phyloP scores from a whole-genome alignment of 169 alveolate species.

The Neospora caninum region DNA sequence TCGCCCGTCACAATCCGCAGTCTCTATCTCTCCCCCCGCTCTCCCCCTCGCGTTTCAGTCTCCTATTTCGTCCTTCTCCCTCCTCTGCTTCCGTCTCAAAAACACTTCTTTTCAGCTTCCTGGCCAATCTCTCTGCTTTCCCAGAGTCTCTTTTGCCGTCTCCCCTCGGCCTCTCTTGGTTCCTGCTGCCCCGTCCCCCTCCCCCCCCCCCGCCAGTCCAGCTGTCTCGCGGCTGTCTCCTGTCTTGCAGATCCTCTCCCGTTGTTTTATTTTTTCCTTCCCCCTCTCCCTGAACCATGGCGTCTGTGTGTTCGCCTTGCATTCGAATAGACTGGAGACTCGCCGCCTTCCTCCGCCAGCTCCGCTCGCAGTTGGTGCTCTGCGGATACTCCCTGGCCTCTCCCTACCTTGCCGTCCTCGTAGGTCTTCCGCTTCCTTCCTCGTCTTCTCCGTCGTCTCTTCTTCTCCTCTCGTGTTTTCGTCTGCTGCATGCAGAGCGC shows the following conservation, averaged over 20 bases:
- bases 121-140: neutral
- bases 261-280: too few relatives aligned
- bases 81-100: neutral
- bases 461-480: neutral
- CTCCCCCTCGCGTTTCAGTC: neutral
- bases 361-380: neutral
- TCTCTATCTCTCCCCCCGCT: neutral
- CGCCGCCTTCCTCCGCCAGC: slow-evolving; percentile 7
- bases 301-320: neutral
- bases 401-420: neutral
- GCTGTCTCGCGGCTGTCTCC: too few relatives aligned
- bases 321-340: neutral
- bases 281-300: neutral
- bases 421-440: neutral
- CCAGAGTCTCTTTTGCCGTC: neutral
- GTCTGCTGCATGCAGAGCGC: neutral
- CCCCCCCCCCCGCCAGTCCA: too few relatives aligned
- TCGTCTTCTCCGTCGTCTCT: neutral
- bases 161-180: neutral
- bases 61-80: neutral
- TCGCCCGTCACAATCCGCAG: too few relatives aligned
- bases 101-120: neutral
- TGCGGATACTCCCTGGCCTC: neutral
- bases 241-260: too few relatives aligned
- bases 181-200: too few relatives aligned